Evolutionary conservation across 2,329 filamentous ascomycete species (phyloP), one percentile per base, ranked within the genome.

Genomic region (Fusarium camptoceras): DNA sequence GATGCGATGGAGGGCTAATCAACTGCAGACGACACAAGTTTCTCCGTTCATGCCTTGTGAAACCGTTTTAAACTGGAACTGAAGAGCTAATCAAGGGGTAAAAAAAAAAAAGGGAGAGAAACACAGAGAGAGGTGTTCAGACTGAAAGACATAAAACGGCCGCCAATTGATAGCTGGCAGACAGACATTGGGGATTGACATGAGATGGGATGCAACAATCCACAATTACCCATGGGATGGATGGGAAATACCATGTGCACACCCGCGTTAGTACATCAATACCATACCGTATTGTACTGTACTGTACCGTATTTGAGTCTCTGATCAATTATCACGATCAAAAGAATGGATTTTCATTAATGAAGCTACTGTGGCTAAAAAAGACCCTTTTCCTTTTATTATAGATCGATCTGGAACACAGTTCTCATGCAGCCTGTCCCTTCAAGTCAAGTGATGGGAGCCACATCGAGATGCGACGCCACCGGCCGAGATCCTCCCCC

Each of bases 41-140:
- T 64, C 55, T 66, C 60, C 67, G 54, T 59, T 67, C 20, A 50
- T 44, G 51, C 41, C 54, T 22, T 31, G 12, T 11, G 20, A 20
- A 31, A 61, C 72, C 72, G 72, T 75, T 75, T 75, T 64, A 71
- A 72, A 74, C 72, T 67, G 72, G 47, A 16, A 7, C 41, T 18
- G 44, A 42, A 34, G 4, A 46, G 30, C 54, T 50, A 49, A 48
- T n/a, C 18, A 16, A 31, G 55, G 46, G 55, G 55, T 20, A 51
- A 42, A n/a, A 16, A n/a, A 27, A 51, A 42, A n/a, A 16, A n/a
- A 27, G 30, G 34, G 34, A 37, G 34, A 37, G 34, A 37, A 37
- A 37, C 34, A n/a, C 31, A n/a, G 5, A 37, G 18, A 51, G 31
- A 41, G 22, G 42, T 31, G 31, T 53, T 41, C 10, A 42, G 3